Evolutionary conservation across 2,329 filamentous ascomycete genomes (phyloP), one percentile per base, ranked within the genome.

Genomic region (Aspergillus phoenicis): DNA sequence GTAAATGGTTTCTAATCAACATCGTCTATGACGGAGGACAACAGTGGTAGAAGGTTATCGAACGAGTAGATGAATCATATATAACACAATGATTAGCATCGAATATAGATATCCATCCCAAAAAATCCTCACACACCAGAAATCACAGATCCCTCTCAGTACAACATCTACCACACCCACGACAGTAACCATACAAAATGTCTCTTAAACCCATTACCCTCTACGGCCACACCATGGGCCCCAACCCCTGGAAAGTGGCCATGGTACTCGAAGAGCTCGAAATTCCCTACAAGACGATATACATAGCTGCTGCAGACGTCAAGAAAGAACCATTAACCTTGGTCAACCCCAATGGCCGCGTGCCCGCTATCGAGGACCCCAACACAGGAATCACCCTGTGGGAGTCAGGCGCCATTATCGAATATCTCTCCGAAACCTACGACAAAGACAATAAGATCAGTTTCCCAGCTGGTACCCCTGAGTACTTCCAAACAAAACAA

Each of bases 351-450:
- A 76, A 76, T 49, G 75, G 75, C 28, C 74, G 75, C 5, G 38
- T 75, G 2, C 75, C 75, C 8, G 66, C 73, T 26, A 74, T 77
- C 39, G 54, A 74, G 30, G 75, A 77, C 55, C 73, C 74, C 39
- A 77, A 77, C 65, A 78, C 73, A 10, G 66, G 64, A 17, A 64
- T 80, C 54, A 78, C 75, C 0, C 62, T 81, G 1, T 80, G 79
- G 78, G 79, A 82, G 59, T 79, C 77, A 20, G 78, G 78, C 43
- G 79, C 79, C 47, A 81, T 81, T 55, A 53, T 80, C 62, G 73
- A 80, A 61, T 81, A 81, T 60, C 72, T 81, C 2, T 58, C 80
- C 28, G 79, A 81, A 24, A 71, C 64, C 8, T 81, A 83, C 71
- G 81, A 83, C 66, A 76, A 66, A 22, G 68, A 76, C 1, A 64